These are phyloP conservation scores for Bassia scoparia DNA, from an alignment of 148 eudicot species.

Conservation along the genomic window DNA sequence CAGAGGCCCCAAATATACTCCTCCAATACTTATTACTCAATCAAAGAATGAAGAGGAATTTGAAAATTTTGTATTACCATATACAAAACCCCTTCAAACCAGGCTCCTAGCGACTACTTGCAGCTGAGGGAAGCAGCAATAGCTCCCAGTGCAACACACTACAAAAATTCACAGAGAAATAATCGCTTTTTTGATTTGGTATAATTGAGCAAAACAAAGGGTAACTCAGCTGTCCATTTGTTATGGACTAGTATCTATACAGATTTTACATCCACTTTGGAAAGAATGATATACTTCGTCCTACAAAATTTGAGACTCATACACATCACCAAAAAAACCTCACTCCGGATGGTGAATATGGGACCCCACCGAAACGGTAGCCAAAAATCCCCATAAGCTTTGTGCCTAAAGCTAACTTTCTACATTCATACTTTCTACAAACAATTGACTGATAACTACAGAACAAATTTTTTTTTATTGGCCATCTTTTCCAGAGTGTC, in stretches of 20 bases:
- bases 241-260: slow-evolving; percentile 23
- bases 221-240: background rate
- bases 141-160: background rate
- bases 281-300: slow-evolving; percentile 18
- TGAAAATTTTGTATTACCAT: too few species aligned
- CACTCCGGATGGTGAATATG: slow-evolving; percentile 11
- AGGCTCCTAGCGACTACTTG: too few species aligned
- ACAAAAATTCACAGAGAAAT: background rate
- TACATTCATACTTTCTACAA: slow-evolving; percentile 7
- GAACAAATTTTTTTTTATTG: background rate
- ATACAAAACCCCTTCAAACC: too few species aligned
- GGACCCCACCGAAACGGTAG: slow-evolving; percentile 15
- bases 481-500: background rate
- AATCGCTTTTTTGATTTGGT: background rate
- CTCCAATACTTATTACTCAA: too few species aligned
- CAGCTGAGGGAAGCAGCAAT: background rate
- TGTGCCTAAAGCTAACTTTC: slow-evolving; percentile 6
- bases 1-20: too few species aligned
- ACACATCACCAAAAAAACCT: slow-evolving; percentile 4
- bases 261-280: slow-evolving; percentile 18
- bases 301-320: slow-evolving; percentile 31
- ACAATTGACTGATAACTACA: background rate
- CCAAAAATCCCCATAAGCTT: slow-evolving; percentile 17
- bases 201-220: background rate
- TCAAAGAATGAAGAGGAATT: too few species aligned